Evolutionary conservation across 1,284 basidiomycete genomes (phyloP).

Genomic region (Ganoderma lucidum): DNA sequence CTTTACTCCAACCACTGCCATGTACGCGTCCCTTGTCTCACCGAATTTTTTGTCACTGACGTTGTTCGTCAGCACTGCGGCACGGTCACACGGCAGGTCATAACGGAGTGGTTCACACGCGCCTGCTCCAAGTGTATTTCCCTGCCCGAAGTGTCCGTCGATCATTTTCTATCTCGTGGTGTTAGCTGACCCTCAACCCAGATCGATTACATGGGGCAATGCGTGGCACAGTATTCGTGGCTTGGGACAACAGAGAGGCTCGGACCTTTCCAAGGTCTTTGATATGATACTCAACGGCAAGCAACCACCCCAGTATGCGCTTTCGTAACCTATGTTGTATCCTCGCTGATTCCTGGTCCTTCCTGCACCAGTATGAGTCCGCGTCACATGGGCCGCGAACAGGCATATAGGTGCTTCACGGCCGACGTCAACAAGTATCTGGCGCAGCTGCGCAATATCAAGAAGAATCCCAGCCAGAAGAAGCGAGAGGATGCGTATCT

Average conservation of each 20-base stretch:
- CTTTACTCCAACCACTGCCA: neutral
- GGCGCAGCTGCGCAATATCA: neutral
- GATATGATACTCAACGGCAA: neutral
- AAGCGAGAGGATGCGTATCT: neutral
- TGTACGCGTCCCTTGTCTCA: neutral
- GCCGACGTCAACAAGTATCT: neutral
- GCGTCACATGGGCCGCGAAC: neutral
- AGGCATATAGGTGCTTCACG: neutral
- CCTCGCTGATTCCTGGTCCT: neutral
- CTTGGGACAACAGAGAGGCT: neutral
- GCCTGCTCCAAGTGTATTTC: neutral
- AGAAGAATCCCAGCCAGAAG: neutral
- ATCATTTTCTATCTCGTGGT: neutral
- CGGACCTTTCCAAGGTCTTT: neutral
- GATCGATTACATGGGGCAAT: neutral
- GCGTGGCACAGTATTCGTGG: neutral
- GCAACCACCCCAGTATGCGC: neutral
- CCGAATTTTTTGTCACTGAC: no score
- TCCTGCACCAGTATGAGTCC: neutral
- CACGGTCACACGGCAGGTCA: no score
- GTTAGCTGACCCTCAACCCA: neutral
- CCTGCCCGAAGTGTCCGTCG: neutral
- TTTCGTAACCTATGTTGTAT: neutral
- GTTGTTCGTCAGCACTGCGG: neutral
- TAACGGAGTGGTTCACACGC: no score